Conservation (phyloP, 228 moss, liverwort and hornwort species). For the Sphagnum fallax region DNA sequence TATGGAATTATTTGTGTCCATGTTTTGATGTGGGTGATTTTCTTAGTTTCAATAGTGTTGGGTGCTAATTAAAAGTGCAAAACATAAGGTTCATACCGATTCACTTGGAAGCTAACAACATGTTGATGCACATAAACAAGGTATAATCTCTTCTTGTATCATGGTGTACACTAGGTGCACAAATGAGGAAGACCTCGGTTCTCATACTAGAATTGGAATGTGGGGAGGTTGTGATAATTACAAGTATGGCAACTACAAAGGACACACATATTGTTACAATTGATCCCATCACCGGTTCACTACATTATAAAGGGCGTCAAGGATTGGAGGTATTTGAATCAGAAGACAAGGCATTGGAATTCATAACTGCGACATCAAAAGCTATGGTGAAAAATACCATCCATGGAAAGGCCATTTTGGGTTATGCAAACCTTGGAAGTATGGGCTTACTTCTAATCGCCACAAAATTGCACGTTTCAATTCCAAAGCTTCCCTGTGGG, state of each 20-base stretch:
- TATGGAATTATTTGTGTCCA: too few species aligned
- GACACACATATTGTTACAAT: conserved; percentile 87
- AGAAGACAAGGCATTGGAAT: conserved; percentile 54
- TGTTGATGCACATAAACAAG: too few species aligned
- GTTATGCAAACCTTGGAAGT: conserved; percentile 63
- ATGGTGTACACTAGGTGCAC: conserved; percentile 11
- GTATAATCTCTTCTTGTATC: too few species aligned
- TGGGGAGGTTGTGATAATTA: conserved; percentile 71
- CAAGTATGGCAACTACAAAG: conserved; percentile 69
- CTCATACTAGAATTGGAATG: conserved; percentile 72
- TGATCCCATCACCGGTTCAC: conserved; percentile 83
- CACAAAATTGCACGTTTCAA: conserved; percentile 51
- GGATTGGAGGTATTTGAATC: conserved; percentile 69
- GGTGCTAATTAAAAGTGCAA: too few species aligned
- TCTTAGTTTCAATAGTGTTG: too few species aligned
- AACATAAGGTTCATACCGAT: too few species aligned
- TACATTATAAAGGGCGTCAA: conserved; percentile 66
- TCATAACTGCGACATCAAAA: conserved; percentile 38
- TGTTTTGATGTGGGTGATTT: too few species aligned
- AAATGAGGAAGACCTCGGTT: conserved; percentile 66
- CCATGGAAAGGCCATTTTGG: conserved; percentile 63
- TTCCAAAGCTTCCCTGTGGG: conserved; percentile 80
- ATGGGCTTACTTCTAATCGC: conserved; percentile 77
- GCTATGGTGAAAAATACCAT: conserved; percentile 35
- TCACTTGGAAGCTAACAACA: too few species aligned